These are phyloP conservation scores for Caryopteris hybrid DNA, from an alignment of 305 asterid species.

Conservation along the genomic window DNA sequence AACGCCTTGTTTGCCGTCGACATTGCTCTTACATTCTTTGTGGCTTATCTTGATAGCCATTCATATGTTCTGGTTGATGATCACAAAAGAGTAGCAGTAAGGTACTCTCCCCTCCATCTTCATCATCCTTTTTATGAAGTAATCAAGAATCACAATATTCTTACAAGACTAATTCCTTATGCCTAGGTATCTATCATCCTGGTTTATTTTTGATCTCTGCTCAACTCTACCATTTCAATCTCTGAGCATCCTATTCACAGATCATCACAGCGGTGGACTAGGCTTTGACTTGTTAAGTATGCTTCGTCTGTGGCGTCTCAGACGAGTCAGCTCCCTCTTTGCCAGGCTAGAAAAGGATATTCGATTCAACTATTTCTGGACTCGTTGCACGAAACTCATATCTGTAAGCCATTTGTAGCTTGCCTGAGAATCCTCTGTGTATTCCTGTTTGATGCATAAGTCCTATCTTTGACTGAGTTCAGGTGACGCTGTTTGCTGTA, in stretches of 20 bases:
- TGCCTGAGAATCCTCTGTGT: too few species aligned
- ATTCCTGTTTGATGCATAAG: too few species aligned
- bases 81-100: constrained; percentile 52
- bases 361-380: constrained; percentile 82
- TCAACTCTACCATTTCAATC: constrained; percentile 73
- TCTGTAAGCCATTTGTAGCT: constrained; percentile 34
- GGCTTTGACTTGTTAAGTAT: constrained; percentile 64
- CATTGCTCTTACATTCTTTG: constrained; percentile 72
- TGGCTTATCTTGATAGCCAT: constrained; percentile 62
- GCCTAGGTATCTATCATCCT: constrained; percentile 63
- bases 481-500: constrained; percentile 77
- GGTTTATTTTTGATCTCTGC: constrained; percentile 74
- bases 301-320: constrained; percentile 90
- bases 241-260: constrained; percentile 50
- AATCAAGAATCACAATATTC: too few species aligned
- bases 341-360: constrained; percentile 93
- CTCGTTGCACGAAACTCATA: constrained; percentile 65
- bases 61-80: constrained; percentile 61
- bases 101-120: too few species aligned
- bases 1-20: constrained; percentile 76
- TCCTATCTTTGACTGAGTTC: background rate
- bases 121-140: too few species aligned
- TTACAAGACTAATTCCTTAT: background rate
- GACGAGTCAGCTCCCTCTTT: constrained; percentile 81
- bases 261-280: constrained; percentile 46